Conservation (phyloP, 2,329 filamentous ascomycete species). For the Ilyonectria destructans region DNA sequence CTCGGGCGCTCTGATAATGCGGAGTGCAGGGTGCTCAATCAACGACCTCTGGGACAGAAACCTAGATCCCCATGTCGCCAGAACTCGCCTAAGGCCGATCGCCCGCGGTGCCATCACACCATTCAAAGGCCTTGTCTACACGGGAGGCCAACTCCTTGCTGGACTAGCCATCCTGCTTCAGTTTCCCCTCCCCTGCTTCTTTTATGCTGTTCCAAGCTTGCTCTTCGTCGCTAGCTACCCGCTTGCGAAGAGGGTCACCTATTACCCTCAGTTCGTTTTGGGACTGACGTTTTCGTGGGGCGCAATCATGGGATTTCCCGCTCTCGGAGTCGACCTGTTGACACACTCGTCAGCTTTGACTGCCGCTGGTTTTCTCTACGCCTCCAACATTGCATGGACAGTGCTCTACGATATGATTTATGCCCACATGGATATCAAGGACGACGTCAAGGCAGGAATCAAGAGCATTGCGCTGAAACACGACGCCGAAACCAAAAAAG, state of each 20-base stretch:
- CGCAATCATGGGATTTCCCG: slow-evolving; percentile 89
- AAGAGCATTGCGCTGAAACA: slow-evolving; percentile 90
- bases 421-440: slow-evolving; percentile 91
- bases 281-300: slow-evolving; percentile 93
- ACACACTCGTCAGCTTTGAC: slow-evolving; percentile 73
- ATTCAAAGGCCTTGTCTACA: slow-evolving; percentile 80
- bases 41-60: slow-evolving; percentile 94
- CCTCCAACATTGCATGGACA: slow-evolving; percentile 88
- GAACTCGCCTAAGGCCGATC: slow-evolving; percentile 85
- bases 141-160: slow-evolving; percentile 80
- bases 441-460: slow-evolving; percentile 89
- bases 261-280: slow-evolving; percentile 89
- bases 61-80: slow-evolving; percentile 84
- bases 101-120: slow-evolving; percentile 84
- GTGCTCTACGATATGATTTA: slow-evolving; percentile 95
- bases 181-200: slow-evolving; percentile 82
- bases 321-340: slow-evolving; percentile 84
- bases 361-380: slow-evolving; percentile 80
- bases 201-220: slow-evolving; percentile 84
- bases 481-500: slow-evolving; percentile 82
- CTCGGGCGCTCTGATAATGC: slow-evolving; percentile 86
- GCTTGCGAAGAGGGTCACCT: slow-evolving; percentile 86
- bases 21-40: slow-evolving; percentile 89
- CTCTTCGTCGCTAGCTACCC: slow-evolving; percentile 84
- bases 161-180: slow-evolving; percentile 84